Conservation (phyloP, 208 protist genomes). For the Vickermania ingenoplastis region DNA sequence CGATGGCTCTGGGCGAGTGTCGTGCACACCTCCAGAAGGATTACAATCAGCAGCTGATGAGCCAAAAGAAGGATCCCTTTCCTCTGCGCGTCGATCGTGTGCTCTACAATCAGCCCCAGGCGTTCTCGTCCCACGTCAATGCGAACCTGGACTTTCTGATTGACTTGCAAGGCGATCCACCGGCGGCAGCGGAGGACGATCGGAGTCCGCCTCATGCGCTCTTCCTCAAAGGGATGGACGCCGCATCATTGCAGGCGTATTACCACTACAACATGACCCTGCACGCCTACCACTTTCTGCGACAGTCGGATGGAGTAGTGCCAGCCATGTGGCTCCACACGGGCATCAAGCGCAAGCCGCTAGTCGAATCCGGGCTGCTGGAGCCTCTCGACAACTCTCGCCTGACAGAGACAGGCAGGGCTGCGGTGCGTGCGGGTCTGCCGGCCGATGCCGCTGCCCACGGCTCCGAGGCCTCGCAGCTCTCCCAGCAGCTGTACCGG, state of each 20-base stretch:
- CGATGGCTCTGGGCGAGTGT: conserved; percentile 70
- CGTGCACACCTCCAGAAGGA: conserved; percentile 30
- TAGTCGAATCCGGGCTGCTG: conserved; percentile 7
- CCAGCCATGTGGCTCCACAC: conserved; percentile 41
- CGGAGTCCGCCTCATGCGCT: conserved; percentile 10
- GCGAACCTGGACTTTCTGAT: conserved; percentile 13
- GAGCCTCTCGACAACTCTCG: conserved; percentile 1
- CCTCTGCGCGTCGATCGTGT: conserved; percentile 30
- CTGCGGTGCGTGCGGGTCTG: not conserved
- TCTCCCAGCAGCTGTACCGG: not conserved
- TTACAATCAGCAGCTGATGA: conserved; percentile 22
- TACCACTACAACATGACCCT: conserved; percentile 59
- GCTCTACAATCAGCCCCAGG: conserved; percentile 31
- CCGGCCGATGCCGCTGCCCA: not conserved
- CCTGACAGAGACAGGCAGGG: not conserved
- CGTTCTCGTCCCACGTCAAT: conserved; percentile 49
- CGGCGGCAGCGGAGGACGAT: conserved; percentile 3
- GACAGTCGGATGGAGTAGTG: conserved; percentile 44
- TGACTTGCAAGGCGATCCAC: not conserved
- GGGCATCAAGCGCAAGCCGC: conserved; percentile 6
- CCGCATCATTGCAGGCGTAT: conserved; percentile 14
- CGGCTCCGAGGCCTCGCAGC: not conserved
- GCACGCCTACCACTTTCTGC: conserved; percentile 64
- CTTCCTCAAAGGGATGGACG: conserved; percentile 1
- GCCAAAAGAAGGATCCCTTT: conserved; percentile 17